phyloP scores from a whole-genome alignment of 805 yeast species.

The Ogataea pignaliae region DNA sequence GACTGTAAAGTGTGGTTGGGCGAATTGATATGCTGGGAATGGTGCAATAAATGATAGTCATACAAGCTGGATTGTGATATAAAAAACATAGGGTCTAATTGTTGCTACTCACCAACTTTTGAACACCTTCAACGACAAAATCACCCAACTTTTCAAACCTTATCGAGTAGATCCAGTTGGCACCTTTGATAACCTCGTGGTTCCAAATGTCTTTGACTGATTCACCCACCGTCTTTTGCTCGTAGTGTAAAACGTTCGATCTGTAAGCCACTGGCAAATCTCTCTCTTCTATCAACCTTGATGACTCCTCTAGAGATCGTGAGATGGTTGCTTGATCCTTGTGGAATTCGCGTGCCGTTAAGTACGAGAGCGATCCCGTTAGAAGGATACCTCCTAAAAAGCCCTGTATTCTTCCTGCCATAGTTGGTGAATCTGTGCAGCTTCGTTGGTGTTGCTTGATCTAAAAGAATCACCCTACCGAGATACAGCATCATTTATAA shows the following conservation, averaged over 20 bases:
- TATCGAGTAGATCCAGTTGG: constrained; percentile 54
- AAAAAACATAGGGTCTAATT: no score
- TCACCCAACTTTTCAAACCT: constrained; percentile 16
- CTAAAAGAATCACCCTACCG: no score
- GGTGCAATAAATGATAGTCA: no score
- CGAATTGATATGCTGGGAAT: no score
- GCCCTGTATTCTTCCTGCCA: constrained; percentile 49
- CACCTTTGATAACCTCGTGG: constrained; percentile 59
- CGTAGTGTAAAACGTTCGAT: constrained; percentile 39
- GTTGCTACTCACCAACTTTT: constrained; percentile 6
- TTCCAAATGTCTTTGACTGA: constrained; percentile 79
- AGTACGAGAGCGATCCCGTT: constrained; percentile 58
- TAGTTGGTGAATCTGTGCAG: constrained; percentile 7
- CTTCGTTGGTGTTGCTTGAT: no score
- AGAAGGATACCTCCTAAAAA: constrained; percentile 58
- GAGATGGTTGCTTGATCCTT: constrained; percentile 44
- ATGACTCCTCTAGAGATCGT: constrained; percentile 42
- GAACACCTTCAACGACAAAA: constrained; percentile 10
- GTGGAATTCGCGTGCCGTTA: constrained; percentile 54
- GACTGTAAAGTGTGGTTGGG: no score
- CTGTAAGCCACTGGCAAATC: constrained; percentile 46
- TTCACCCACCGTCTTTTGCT: constrained; percentile 47
- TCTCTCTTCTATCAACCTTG: constrained; percentile 47
- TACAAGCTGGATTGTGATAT: no score
- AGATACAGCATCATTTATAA: no score